Evolutionary conservation across 345 rosid genomes (phyloP).

Genomic region (Populus simonii): DNA sequence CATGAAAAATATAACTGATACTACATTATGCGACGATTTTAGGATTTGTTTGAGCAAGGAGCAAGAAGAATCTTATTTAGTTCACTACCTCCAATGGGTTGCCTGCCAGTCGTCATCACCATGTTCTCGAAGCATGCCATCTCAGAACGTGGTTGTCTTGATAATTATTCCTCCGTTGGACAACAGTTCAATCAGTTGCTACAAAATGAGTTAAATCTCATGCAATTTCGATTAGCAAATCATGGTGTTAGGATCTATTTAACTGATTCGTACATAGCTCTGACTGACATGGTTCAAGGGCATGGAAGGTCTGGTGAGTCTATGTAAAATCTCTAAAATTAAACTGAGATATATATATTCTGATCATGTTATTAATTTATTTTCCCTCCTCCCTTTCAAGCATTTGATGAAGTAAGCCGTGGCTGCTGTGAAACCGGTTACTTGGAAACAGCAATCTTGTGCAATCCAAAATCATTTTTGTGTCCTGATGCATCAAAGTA

Average conservation of each 20-base stretch:
- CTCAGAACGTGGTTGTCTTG: slow-evolving; percentile 51
- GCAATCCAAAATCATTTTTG: slow-evolving; percentile 58
- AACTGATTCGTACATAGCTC: slow-evolving; percentile 37
- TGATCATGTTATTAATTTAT: background rate
- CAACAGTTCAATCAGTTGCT: slow-evolving; percentile 47
- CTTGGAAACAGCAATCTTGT: slow-evolving; percentile 51
- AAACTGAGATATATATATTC: background rate
- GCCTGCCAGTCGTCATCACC: slow-evolving; percentile 71
- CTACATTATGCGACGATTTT: background rate
- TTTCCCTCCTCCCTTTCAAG: slow-evolving; percentile 15
- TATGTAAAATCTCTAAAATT: too few species aligned
- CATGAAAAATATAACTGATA: background rate
- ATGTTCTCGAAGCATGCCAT: slow-evolving; percentile 38
- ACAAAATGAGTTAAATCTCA: slow-evolving; percentile 39
- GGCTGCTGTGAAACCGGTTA: slow-evolving; percentile 88
- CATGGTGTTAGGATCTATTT: slow-evolving; percentile 37
- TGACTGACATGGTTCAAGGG: slow-evolving; percentile 42
- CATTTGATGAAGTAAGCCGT: slow-evolving; percentile 45
- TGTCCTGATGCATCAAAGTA: slow-evolving; percentile 65
- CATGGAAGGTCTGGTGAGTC: slow-evolving; percentile 38
- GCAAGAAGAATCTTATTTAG: slow-evolving; percentile 44
- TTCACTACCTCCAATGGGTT: slow-evolving; percentile 75
- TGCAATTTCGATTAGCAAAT: slow-evolving; percentile 33
- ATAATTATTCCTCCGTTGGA: slow-evolving; percentile 41
- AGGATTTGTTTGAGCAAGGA: slow-evolving; percentile 64